Evolutionary conservation across 768 basidiomycete genomes (phyloP), one percentile per base, ranked within the genome.

Genomic region (Pulveroboletus ravenelii): DNA sequence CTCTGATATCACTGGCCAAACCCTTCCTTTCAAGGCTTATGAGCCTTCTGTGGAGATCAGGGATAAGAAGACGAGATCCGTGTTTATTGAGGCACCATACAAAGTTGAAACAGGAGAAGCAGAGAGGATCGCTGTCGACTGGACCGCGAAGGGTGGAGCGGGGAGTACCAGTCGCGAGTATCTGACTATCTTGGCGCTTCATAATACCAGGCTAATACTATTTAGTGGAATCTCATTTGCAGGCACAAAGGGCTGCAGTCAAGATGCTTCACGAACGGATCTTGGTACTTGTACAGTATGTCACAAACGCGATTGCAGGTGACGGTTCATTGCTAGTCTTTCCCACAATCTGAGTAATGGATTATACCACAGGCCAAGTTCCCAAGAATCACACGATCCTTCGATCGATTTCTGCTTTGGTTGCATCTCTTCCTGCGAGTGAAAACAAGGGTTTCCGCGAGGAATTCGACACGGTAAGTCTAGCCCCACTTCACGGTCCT

Each of bases 91-190:
- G 61, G 89, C 86, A 1, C 73, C 86, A 4, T 98, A 85, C 70
- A 85, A 81, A 44, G 87, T 99, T 15, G 95, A 97, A 69, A 97
- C 95, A 0, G 96, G 95, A 31, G 96, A 99, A 71, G 96, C 96
- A 14, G 96, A 99, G 66, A 84, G 96, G 35, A 97, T 99, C 55
- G 96, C 96, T 6, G 96, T 99, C 0, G 95, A 98, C 66, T 95
- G 92, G 79, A 90, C 90, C 3, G 88, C 90, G 23, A 82, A 84
- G 65, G 89, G 89, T 9, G 89, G 91, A 42, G 88, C 82, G 27
- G 87, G 84, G 55, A 87, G 85, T 38, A 89, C 84, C 13, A 89
- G 84, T 55, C 72, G 92, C 93, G 58, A 71, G 88, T 75, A 41
- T 43, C 32, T 20, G 29, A 23, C 13, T 7, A 31, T 40, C 52